These are phyloP conservation scores for Chytriomyces sp. DNA, from an alignment of 192 early-diverging fungal genomes.

Conservation along the genomic window DNA sequence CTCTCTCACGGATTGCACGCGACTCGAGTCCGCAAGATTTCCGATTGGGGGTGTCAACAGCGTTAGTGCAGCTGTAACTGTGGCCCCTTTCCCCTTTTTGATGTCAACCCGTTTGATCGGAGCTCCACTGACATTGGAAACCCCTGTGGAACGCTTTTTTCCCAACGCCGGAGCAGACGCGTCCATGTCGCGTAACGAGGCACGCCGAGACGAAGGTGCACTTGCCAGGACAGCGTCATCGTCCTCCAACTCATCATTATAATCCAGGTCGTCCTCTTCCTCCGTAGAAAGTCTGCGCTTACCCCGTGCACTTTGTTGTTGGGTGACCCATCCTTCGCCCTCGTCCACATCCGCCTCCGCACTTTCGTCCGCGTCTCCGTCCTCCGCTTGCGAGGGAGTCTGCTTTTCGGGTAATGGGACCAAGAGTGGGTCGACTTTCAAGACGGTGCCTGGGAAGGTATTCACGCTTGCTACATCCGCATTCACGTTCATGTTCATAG, in stretches of 20 bases:
- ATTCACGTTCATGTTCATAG: no score
- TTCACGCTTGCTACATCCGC: no score
- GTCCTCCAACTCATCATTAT: background rate
- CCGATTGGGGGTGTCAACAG: conserved; percentile 24
- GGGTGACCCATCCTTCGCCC: no score
- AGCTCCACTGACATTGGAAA: no score
- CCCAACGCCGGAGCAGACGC: no score
- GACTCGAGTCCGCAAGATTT: no score
- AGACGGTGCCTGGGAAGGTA: no score
- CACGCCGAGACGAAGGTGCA: no score
- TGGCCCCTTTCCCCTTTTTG: conserved; percentile 1
- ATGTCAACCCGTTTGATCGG: no score
- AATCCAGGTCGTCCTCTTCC: background rate
- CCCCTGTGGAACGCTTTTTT: no score
- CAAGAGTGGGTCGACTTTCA: no score
- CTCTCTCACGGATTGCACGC: background rate
- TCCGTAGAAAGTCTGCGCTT: background rate
- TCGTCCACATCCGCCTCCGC: background rate
- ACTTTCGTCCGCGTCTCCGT: background rate
- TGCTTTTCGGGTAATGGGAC: background rate
- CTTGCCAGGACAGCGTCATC: background rate
- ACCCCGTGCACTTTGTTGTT: background rate
- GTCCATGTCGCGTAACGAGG: no score
- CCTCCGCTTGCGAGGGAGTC: background rate
- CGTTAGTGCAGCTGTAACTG: background rate